Base-by-base conservation (phyloP, 31 red algal genomes). In the Porphyra umbilicalis region DNA sequence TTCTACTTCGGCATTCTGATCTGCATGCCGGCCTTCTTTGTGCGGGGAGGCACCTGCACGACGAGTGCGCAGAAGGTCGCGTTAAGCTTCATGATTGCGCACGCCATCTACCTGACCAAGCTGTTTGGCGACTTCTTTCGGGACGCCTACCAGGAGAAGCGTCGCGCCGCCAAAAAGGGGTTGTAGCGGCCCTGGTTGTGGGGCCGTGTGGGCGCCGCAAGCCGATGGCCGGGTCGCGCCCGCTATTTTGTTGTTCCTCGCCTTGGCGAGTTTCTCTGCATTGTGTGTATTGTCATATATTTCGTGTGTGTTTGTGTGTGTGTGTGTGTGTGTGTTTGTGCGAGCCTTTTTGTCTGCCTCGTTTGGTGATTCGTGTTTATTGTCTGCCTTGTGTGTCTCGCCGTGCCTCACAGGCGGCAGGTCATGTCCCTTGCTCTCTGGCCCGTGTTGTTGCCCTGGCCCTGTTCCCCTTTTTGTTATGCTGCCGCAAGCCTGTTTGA, bases 91-190 rank as follows among this genome's bases (percentile, higher is more conserved):
- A 87, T 88, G 46, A 88, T 88, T 68, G 36, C 83, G n/a, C 85
- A 85, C 85, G 91, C 82, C 77, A 18, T 88, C 16, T 77, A 85
- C 34, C 75, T 93, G 30, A 75, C 85, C 34, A 79, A 85, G 40
- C 77, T 97, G 37, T 97, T 97, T 82, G 87, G 76, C 37, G 91
- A 93, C 81, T 97, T 93, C 79, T 97, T 89, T 81, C 75, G 77
- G 38, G 76, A 83, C n/a, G 91, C 95, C 34, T 97, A 97, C 79
- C 35, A n/a, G 25, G 35, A 77, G 57, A 88, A 84, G 87, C 39
- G 35, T 20, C 77, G 44, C n/a, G 33, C 35, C 32, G 80, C 75
- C 25, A 71, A 71, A 29, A 71, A 71, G 20, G 57, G 57, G 25
- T 71, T 71, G 57, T 71, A 71, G 20, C 57, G 57, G 57, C 57